Conservation (phyloP, 1,284 basidiomycete genomes). For the Schizophyllum commune region DNA sequence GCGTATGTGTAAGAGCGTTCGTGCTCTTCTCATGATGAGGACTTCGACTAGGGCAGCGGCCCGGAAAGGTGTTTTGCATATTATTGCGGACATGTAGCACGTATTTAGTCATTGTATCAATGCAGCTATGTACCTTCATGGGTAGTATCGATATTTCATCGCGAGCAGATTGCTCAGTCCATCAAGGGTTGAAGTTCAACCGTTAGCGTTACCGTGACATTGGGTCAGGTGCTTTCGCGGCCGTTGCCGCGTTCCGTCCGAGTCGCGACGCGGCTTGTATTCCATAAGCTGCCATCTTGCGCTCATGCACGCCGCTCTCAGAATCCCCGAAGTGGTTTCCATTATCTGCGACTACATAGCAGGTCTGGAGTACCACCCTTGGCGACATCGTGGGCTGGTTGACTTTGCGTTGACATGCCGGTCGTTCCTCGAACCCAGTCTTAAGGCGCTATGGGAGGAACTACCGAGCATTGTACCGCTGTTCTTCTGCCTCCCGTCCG, state of each 20-base stretch:
- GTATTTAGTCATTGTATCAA: too few relatives aligned
- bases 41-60: neutral
- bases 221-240: too few relatives aligned
- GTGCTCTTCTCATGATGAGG: too few relatives aligned
- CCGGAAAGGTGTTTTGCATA: too few relatives aligned
- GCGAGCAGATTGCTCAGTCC: too few relatives aligned
- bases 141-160: too few relatives aligned
- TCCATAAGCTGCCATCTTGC: neutral
- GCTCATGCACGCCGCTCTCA: neutral
- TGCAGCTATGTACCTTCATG: too few relatives aligned
- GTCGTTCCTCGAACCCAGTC: neutral
- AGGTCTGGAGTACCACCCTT: neutral
- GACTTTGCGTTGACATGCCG: neutral
- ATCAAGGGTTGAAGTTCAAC: too few relatives aligned
- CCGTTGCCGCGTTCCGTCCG: too few relatives aligned
- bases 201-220: too few relatives aligned
- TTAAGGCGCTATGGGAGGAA: neutral
- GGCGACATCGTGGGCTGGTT: neutral
- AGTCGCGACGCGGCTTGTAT: neutral
- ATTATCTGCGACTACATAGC: neutral
- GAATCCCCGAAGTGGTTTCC: neutral
- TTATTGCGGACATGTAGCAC: too few relatives aligned
- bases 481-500: neutral
- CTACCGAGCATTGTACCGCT: neutral
- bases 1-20: constrained; percentile 29